Evolutionary conservation across 208 protist species (phyloP).

Genomic region (Trypanosoma congolense): DNA sequence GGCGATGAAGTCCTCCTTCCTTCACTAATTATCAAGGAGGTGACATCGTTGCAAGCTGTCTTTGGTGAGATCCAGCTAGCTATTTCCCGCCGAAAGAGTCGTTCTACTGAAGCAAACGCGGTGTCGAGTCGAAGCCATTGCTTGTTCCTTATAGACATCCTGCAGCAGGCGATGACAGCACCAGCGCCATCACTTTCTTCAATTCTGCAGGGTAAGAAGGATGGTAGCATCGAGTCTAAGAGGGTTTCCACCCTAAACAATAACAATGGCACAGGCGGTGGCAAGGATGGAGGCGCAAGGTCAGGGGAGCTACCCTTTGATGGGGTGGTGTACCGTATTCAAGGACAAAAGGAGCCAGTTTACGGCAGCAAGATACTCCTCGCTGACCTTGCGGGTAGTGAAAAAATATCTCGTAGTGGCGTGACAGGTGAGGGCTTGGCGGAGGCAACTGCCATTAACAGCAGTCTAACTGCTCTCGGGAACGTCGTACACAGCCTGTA

Average conservation of each 20-base stretch:
- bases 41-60: constrained; percentile 29
- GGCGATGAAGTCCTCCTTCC: constrained; percentile 32
- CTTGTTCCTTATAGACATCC: constrained; percentile 51
- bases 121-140: constrained; percentile 54
- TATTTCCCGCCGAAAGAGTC: constrained; percentile 27
- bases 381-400: constrained; percentile 69
- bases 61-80: constrained; percentile 40
- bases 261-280: background rate
- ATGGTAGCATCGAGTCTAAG: constrained; percentile 10
- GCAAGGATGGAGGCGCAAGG: background rate
- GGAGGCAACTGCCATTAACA: constrained; percentile 57
- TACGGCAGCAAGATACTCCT: constrained; percentile 80
- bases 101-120: constrained; percentile 43
- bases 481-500: constrained; percentile 57
- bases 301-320: constrained; percentile 73
- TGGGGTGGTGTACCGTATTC: constrained; percentile 48
- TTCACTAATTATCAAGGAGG: constrained; percentile 27
- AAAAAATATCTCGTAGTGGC: constrained; percentile 40
- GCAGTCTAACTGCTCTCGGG: constrained; percentile 60
- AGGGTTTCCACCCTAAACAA: background rate
- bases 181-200: constrained; percentile 45
- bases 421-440: constrained; percentile 27
- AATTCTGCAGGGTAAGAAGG: constrained; percentile 38
- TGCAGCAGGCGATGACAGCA: constrained; percentile 71
- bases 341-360: constrained; percentile 72